These are phyloP conservation scores for Peterozyma xylosa DNA, from an alignment of 805 yeast genomes.

Conservation along the genomic window DNA sequence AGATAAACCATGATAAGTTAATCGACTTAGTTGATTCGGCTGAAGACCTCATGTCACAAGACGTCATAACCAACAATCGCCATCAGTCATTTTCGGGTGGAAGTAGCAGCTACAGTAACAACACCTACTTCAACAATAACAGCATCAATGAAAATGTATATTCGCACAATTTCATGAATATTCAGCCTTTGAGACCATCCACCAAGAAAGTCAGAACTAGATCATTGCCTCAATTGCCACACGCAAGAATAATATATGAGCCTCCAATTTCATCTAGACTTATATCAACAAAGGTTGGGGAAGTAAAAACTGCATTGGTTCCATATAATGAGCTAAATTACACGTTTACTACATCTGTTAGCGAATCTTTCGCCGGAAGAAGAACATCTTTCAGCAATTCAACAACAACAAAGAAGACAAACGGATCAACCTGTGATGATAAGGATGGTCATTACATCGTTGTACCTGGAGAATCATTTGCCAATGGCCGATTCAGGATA, in stretches of 20 bases:
- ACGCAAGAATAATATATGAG: slow-evolving; percentile 34
- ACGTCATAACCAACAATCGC: too few species aligned
- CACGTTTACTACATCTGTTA: slow-evolving; percentile 13
- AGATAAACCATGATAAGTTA: background rate
- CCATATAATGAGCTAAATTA: slow-evolving; percentile 17
- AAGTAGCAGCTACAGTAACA: too few species aligned
- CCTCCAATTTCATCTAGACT: slow-evolving; percentile 23
- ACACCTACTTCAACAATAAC: background rate
- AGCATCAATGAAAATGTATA: background rate
- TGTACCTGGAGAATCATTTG: slow-evolving; percentile 49
- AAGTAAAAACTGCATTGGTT: slow-evolving; percentile 28
- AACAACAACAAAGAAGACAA: slow-evolving; percentile 12
- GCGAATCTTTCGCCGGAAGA: slow-evolving; percentile 7
- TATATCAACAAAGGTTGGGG: slow-evolving; percentile 31
- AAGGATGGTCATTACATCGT: slow-evolving; percentile 71
- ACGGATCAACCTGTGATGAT: slow-evolving; percentile 37
- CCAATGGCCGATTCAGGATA: slow-evolving; percentile 66
- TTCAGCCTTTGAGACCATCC: background rate
- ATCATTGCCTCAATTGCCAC: slow-evolving; percentile 46
- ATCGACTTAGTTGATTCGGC: slow-evolving; percentile 1
- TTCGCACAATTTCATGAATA: background rate
- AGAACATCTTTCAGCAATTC: slow-evolving; percentile 8
- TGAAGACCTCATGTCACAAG: slow-evolving; percentile 5
- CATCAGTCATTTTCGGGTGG: too few species aligned
- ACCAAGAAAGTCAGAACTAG: slow-evolving; percentile 39